A percentile compares a stretch with the other conserved stretches of the same genome.
Conservation (phyloP, 768 basidiomycete genomes). For the Cubamyces sp. region DNA sequence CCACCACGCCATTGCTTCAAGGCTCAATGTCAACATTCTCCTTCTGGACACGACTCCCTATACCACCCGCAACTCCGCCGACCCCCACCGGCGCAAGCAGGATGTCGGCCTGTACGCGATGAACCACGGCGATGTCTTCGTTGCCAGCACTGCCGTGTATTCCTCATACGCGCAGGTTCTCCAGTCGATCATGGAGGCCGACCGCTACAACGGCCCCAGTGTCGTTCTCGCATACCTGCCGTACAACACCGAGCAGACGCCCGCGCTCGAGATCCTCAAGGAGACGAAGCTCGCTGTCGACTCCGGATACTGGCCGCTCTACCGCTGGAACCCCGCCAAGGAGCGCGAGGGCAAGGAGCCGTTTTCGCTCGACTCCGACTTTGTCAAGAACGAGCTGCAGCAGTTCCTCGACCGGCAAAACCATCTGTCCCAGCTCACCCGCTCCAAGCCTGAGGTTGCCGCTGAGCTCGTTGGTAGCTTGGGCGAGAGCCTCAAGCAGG, state of each 20-base stretch:
- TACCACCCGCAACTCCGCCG: constrained; percentile 69
- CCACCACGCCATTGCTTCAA: constrained; percentile 91
- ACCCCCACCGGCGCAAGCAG: constrained; percentile 83
- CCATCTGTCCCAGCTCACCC: constrained; percentile 91
- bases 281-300: constrained; percentile 98
- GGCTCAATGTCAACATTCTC: constrained; percentile 92
- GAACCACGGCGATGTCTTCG: constrained; percentile 97
- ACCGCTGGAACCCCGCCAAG: constrained; percentile 94
- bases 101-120: constrained; percentile 98
- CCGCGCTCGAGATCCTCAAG: constrained; percentile 90
- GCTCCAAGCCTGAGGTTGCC: constrained; percentile 79
- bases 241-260: constrained; percentile 73
- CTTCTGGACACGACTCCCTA: constrained; percentile 94
- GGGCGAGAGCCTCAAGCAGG: constrained; percentile 83
- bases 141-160: constrained; percentile 94
- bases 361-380: constrained; percentile 91
- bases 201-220: constrained; percentile 85
- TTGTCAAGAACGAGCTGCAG: constrained; percentile 91
- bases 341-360: constrained; percentile 75
- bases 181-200: constrained; percentile 90
- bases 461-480: constrained; percentile 81
- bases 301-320: constrained; percentile 96
- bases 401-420: constrained; percentile 96
- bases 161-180: constrained; percentile 94
- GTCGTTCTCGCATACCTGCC: constrained; percentile 95